These are phyloP conservation scores for Blastobotrys niveus DNA, from an alignment of 1,139 yeast genomes.

Conservation along the genomic window DNA sequence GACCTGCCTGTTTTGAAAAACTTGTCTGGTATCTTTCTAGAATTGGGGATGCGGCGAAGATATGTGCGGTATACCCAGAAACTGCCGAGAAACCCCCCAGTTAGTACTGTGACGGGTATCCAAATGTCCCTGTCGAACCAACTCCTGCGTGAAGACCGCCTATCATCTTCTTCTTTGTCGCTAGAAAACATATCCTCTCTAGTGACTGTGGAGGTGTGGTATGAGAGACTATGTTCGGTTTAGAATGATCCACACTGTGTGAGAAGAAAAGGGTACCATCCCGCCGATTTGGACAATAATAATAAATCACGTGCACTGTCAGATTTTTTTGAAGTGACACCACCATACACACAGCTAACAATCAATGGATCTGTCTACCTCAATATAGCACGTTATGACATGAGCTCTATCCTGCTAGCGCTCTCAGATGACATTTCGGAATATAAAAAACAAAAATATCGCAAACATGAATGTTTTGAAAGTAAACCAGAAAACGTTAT, in stretches of 20 bases:
- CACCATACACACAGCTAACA: too few relatives aligned
- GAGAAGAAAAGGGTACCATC: neutral
- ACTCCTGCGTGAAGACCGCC: neutral
- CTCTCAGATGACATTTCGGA: too few relatives aligned
- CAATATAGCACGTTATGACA: too few relatives aligned
- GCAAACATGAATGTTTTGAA: neutral
- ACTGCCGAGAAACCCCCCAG: constrained; percentile 25
- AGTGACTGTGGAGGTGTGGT: neutral
- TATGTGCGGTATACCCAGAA: constrained; percentile 29
- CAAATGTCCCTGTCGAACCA: constrained; percentile 20
- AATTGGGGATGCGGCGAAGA: constrained; percentile 32
- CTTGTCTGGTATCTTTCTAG: constrained; percentile 29
- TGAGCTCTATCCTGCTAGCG: too few relatives aligned
- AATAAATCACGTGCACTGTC: too few relatives aligned
- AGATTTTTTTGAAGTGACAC: too few relatives aligned
- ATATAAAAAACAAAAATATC: neutral
- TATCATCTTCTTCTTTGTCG: neutral
- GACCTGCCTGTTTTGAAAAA: too few relatives aligned
- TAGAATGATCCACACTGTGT: neutral
- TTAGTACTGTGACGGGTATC: constrained; percentile 25
- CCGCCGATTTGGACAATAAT: neutral
- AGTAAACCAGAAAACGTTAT: too few relatives aligned
- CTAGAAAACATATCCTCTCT: neutral
- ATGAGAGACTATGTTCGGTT: neutral
- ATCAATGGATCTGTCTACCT: too few relatives aligned